Conservation (phyloP, 2,329 filamentous ascomycete species). For the Colletotrichum eremochloae region DNA sequence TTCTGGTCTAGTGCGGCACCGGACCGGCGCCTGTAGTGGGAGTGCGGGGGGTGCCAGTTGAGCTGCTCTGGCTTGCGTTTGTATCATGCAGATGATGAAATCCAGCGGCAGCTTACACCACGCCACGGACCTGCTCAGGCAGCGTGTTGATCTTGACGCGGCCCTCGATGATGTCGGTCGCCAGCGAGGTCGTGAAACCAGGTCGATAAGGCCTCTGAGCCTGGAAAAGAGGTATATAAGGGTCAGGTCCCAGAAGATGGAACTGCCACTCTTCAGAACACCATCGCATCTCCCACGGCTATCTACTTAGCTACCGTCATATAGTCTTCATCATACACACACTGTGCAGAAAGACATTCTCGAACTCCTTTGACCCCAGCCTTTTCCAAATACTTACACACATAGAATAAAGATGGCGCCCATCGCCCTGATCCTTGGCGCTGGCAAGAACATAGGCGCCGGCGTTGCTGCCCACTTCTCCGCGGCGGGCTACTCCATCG, state of each 20-base stretch:
- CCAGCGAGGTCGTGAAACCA: too few species aligned
- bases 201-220: not conserved
- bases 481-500: constrained; percentile 46
- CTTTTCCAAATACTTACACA: not conserved
- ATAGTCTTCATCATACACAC: too few species aligned
- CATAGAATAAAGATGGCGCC: constrained; percentile 18
- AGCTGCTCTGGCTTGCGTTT: not conserved
- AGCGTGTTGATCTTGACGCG: too few species aligned
- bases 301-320: not conserved
- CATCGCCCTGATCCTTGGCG: constrained; percentile 48
- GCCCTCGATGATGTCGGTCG: too few species aligned
- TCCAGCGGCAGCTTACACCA: not conserved
- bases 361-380: not conserved
- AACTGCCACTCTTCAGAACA: not conserved
- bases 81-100: not conserved
- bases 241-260: not conserved
- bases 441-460: constrained; percentile 44
- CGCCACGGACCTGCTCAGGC: too few species aligned
- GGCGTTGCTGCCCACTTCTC: constrained; percentile 45
- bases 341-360: not conserved
- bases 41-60: too few species aligned
- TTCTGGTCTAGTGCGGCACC: too few species aligned
- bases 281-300: not conserved
- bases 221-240: not conserved
- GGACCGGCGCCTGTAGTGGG: too few species aligned